Percentiles rank a stretch among this genome's conserved stretches.
Conservation (phyloP, 2,329 filamentous ascomycete genomes). For the Beauveria bassiana region DNA sequence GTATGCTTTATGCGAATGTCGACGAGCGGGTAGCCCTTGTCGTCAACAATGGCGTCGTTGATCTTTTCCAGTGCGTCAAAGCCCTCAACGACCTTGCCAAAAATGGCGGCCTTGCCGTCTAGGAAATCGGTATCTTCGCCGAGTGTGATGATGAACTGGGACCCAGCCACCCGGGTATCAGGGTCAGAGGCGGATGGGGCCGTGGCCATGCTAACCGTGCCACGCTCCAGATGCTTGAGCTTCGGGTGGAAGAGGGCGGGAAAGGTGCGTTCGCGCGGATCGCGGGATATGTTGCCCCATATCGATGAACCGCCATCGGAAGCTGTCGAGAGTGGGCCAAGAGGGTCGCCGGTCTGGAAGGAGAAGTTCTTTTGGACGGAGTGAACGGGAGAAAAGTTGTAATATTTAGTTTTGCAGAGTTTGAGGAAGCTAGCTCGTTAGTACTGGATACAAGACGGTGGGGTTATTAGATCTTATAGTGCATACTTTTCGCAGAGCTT, state of each 20-base stretch:
- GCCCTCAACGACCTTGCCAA: constrained; percentile 91
- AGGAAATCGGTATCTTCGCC: constrained; percentile 84
- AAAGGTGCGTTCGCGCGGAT: constrained; percentile 66
- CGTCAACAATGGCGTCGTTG: constrained; percentile 81
- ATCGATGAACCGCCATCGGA: constrained; percentile 92
- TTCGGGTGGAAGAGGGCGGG: constrained; percentile 78
- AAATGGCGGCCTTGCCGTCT: constrained; percentile 89
- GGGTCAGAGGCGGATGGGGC: constrained; percentile 67
- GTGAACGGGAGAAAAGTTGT: constrained; percentile 92
- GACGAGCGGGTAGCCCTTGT: constrained; percentile 77
- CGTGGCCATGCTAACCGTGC: constrained; percentile 97
- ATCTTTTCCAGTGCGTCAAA: constrained; percentile 93
- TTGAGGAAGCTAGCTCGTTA: constrained; percentile 68
- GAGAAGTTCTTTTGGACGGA: constrained; percentile 92
- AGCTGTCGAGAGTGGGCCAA: constrained; percentile 73
- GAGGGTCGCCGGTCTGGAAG: constrained; percentile 90
- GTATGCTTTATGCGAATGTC: constrained; percentile 95
- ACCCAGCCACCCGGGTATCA: constrained; percentile 74
- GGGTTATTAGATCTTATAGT: neutral
- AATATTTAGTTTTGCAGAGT: constrained; percentile 98
- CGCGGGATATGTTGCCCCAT: constrained; percentile 71
- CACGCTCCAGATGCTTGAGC: constrained; percentile 79
- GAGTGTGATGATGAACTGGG: constrained; percentile 89
- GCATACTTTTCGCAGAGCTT: constrained; percentile 92
- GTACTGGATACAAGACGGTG: constrained; percentile 23